Conservation (phyloP, 2,329 filamentous ascomycete species). For the Pseudogymnoascus sp. region DNA sequence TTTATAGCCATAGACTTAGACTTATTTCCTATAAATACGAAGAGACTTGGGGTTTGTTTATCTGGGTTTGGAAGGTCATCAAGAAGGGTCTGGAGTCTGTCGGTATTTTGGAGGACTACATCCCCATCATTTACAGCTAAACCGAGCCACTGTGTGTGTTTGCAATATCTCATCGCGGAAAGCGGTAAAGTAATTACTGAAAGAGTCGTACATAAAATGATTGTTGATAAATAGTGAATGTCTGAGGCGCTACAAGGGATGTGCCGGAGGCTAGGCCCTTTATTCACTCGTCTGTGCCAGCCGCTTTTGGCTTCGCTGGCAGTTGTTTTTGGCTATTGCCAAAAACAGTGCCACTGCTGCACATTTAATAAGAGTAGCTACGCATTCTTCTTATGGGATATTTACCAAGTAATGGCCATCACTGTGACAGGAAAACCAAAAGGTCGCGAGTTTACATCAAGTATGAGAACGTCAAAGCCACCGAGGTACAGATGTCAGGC, state of each 20-base stretch:
- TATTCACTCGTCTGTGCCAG: slow-evolving; percentile 11
- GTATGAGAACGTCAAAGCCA: neutral
- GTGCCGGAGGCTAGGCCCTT: neutral
- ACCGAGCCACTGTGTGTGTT: slow-evolving; percentile 18
- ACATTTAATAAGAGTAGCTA: slow-evolving; percentile 12
- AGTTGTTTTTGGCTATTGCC: slow-evolving; percentile 11
- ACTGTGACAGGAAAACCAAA: slow-evolving; percentile 6
- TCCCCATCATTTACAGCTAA: slow-evolving; percentile 14
- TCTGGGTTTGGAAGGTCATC: slow-evolving; percentile 15
- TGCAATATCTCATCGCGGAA: slow-evolving; percentile 16
- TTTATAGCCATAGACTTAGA: slow-evolving; percentile 17
- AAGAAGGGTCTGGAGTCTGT: slow-evolving; percentile 17
- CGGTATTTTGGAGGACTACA: slow-evolving; percentile 15
- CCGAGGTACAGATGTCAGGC: slow-evolving; percentile 13
- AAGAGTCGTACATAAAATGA: neutral
- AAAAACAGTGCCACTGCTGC: slow-evolving; percentile 10
- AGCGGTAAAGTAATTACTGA: neutral
- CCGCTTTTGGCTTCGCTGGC: slow-evolving; percentile 14
- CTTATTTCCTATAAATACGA: slow-evolving; percentile 19
- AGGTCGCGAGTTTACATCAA: slow-evolving; percentile 9
- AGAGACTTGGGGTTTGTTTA: slow-evolving; percentile 16
- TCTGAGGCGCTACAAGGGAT: neutral
- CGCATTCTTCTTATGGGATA: slow-evolving; percentile 5
- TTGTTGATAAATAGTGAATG: neutral
- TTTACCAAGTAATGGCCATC: slow-evolving; percentile 9